Base-by-base conservation (phyloP, 345 rosid genomes). In the Abelmoschus esculentus region DNA sequence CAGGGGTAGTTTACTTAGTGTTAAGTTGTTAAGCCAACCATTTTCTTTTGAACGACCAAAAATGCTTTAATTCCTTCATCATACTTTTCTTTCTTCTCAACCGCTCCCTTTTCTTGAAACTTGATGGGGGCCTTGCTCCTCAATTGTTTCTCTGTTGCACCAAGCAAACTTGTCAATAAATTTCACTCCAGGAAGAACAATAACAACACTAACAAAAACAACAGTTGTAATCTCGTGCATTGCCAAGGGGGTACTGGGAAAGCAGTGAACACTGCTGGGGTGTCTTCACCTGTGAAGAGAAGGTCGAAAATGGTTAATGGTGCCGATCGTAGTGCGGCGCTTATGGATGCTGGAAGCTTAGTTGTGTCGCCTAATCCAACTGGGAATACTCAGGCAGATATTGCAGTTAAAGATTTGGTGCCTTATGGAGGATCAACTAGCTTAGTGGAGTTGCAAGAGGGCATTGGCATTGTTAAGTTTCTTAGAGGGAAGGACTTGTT, bases 401-500 rank as follows among this genome's bases (percentile, higher is more conserved):
- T 77, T 75, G 84, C 72, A 55, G 86, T 80, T 8, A 82, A 86
- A 73, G 88, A 85, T 75, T 70, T 86, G 80, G 79, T 75, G 72
- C 86, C 90, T 76, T 83, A 73, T 77, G 79, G 63, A 19, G 83
- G 79, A 42, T 76, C 87, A 53, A 49, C 72, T 77, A 54, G 58
- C 28, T 70, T 76, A 65, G 79, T 84, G 22, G 96, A 90, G 67
- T 31, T 83, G 73, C 82, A 88, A 59, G 88, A 86, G 56, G 99
- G 97, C 8, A 82, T 95, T 78, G 99, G 99, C 62, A 95, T 95
- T 71, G 80, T 85, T 70, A 91, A 89, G 61, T 95, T 87, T 71
- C 86, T 95, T 49, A 80, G 82, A 75, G 96, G 93, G 70, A 91
- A 89, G 75, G 78, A 71, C 22, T 80, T 91, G 62, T 82, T 95